Evolutionary conservation across 495 filamentous ascomycete genomes (phyloP).

Genomic region (Bathelium albidoporum): DNA sequence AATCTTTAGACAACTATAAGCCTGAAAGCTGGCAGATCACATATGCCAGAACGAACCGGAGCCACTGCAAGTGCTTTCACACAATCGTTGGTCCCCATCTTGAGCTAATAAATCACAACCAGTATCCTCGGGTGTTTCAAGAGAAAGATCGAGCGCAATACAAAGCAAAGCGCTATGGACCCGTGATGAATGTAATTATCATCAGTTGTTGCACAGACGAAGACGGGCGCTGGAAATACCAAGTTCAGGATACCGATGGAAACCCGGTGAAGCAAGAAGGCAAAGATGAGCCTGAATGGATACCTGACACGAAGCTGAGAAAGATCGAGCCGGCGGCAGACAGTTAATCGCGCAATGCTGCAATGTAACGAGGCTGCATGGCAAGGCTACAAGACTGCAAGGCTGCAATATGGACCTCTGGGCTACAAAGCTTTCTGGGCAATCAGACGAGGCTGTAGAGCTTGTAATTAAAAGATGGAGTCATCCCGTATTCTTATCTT

Average conservation of each 20-base stretch:
- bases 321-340: not conserved
- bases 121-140: not conserved
- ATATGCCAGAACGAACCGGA: not conserved
- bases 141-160: not conserved
- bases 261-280: conserved; percentile 2
- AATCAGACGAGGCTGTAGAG: not conserved
- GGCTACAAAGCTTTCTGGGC: not conserved
- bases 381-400: not conserved
- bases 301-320: conserved; percentile 1
- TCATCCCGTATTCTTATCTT: not conserved
- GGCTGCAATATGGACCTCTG: not conserved
- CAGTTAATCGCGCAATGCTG: conserved; percentile 2
- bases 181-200: conserved; percentile 1
- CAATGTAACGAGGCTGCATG: not conserved
- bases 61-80: not conserved
- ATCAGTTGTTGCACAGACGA: not conserved
- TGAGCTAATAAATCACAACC: not conserved
- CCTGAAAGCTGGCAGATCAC: not conserved
- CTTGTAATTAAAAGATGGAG: not conserved
- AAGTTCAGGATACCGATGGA: not conserved
- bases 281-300: conserved; percentile 3
- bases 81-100: not conserved
- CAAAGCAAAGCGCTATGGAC: not conserved
- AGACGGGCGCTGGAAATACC: not conserved
- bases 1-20: not conserved